phyloP scores from a whole-genome alignment of 2,329 filamentous ascomycete species.

The Atkinsonella texensis region DNA sequence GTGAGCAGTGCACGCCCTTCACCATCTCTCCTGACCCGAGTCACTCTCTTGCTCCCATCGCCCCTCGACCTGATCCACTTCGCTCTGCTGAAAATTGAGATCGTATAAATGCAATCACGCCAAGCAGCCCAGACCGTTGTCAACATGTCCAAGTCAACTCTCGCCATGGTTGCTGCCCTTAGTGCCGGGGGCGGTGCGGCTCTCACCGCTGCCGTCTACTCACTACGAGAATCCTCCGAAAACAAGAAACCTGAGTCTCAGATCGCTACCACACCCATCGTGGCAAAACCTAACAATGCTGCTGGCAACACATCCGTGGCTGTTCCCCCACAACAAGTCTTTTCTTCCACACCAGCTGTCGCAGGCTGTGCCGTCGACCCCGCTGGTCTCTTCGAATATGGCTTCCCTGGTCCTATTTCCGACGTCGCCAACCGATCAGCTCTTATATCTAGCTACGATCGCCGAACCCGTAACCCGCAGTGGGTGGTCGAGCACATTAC shows the following conservation, averaged over 20 bases:
- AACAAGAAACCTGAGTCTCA: slow-evolving; percentile 8
- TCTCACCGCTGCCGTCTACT: slow-evolving; percentile 57
- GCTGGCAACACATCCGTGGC: slow-evolving; percentile 21
- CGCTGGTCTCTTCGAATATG: slow-evolving; percentile 67
- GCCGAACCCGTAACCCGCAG: slow-evolving; percentile 77
- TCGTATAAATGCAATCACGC: slow-evolving; percentile 10
- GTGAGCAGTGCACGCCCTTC: slow-evolving; percentile 5
- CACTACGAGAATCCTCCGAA: slow-evolving; percentile 32
- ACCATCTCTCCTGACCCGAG: not conserved
- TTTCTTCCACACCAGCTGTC: slow-evolving; percentile 19
- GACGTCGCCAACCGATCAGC: slow-evolving; percentile 69
- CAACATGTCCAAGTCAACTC: slow-evolving; percentile 66
- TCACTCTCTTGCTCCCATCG: not conserved
- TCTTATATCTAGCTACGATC: slow-evolving; percentile 81
- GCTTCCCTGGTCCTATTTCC: slow-evolving; percentile 81
- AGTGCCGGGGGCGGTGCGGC: slow-evolving; percentile 68
- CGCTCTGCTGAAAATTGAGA: not conserved
- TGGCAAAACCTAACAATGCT: slow-evolving; percentile 1
- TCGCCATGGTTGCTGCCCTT: slow-evolving; percentile 64
- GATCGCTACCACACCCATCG: slow-evolving; percentile 15
- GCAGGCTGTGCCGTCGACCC: slow-evolving; percentile 51
- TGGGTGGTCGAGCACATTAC: slow-evolving; percentile 98
- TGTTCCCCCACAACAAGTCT: slow-evolving; percentile 48
- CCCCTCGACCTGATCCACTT: not conserved
- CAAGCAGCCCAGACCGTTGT: slow-evolving; percentile 6